Conservation (phyloP, 345 rosid species). For the Sapria himalayana region DNA sequence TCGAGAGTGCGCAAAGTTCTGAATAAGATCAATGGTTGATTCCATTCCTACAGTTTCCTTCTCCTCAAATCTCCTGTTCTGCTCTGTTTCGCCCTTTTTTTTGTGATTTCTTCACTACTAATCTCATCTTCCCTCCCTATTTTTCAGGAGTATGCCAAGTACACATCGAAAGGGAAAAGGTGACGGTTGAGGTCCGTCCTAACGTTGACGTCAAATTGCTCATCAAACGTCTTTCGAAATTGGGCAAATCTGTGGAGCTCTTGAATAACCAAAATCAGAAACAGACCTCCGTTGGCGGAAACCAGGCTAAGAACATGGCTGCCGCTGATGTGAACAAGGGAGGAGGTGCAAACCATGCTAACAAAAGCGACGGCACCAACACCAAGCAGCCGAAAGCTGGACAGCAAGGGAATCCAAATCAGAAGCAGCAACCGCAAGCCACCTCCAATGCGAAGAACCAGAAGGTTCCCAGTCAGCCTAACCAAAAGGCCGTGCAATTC, state of each 20-base stretch:
- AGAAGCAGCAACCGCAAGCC: slow-evolving; percentile 44
- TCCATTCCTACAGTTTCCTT: neutral
- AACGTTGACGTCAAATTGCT: slow-evolving; percentile 44
- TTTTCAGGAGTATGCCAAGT: slow-evolving; percentile 55
- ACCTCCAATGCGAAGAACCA: too few relatives aligned
- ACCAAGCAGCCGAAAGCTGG: slow-evolving; percentile 33
- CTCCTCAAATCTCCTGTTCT: neutral
- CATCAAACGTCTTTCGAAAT: slow-evolving; percentile 70
- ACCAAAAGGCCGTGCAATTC: slow-evolving; percentile 36
- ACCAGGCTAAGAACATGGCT: slow-evolving; percentile 63
- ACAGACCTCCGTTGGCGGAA: slow-evolving; percentile 28
- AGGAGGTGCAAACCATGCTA: slow-evolving; percentile 30
- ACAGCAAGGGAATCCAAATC: slow-evolving; percentile 44
- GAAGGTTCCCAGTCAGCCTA: slow-evolving; percentile 32
- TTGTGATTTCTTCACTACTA: neutral
- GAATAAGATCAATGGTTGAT: slow-evolving; percentile 73
- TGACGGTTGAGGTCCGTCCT: slow-evolving; percentile 63
- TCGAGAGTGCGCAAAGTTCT: slow-evolving; percentile 79
- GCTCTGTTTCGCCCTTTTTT: neutral
- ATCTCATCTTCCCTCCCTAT: neutral
- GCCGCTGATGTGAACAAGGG: slow-evolving; percentile 41
- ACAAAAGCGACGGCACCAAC: slow-evolving; percentile 20
- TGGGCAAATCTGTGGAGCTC: slow-evolving; percentile 80
- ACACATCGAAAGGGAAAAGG: slow-evolving; percentile 58
- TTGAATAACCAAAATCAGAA: slow-evolving; percentile 46